phyloP scores from a whole-genome alignment of 1,139 yeast genomes.

The Geotrichum histeridarum region DNA sequence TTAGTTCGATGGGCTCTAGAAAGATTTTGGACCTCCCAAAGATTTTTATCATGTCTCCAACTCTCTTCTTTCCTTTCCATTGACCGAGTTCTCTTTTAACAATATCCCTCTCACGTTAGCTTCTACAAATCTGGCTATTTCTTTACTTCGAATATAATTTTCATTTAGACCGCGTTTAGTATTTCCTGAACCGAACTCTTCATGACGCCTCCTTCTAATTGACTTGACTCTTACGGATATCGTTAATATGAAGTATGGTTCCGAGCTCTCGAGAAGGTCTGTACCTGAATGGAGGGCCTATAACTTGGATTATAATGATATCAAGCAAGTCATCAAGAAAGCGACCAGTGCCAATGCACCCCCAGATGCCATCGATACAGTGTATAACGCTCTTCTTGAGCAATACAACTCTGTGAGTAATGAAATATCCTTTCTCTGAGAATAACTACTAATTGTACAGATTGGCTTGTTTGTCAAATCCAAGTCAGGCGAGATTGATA shows the following conservation, averaged over 20 bases:
- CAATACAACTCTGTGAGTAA: conserved; percentile 47
- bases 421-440: background rate
- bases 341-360: conserved; percentile 40
- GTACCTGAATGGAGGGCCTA: conserved; percentile 85
- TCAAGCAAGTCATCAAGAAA: conserved; percentile 56
- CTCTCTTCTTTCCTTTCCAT: too few species aligned
- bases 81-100: too few species aligned
- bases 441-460: conserved; percentile 13
- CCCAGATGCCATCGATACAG: conserved; percentile 22
- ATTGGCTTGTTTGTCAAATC: conserved; percentile 56
- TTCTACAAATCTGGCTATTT: too few species aligned
- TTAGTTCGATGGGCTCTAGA: too few species aligned
- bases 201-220: background rate
- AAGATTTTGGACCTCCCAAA: too few species aligned
- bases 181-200: background rate
- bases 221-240: background rate
- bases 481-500: conserved; percentile 57
- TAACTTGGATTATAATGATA: conserved; percentile 74
- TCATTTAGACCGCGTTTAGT: background rate
- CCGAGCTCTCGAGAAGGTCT: conserved; percentile 65
- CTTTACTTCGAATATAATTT: background rate
- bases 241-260: conserved; percentile 78
- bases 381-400: conserved; percentile 39
- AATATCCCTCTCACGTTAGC: background rate
- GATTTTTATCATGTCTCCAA: too few species aligned